Conservation (phyloP, 2,329 filamentous ascomycete species). For the Colletotrichum ledebouriae region DNA sequence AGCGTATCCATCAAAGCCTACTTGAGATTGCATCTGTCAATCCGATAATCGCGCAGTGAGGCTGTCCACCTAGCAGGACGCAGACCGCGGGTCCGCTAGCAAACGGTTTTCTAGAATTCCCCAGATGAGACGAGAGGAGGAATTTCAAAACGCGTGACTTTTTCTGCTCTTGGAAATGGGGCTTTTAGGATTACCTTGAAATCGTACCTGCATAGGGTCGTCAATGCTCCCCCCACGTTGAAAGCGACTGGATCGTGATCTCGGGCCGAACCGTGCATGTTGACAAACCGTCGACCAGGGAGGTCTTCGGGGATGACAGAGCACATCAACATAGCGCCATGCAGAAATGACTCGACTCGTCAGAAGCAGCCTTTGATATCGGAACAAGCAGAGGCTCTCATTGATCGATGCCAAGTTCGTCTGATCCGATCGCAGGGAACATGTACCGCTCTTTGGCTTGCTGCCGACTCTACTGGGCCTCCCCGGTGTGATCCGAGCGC, state of each 20-base stretch:
- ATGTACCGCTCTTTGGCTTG: constrained; percentile 9
- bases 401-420: constrained; percentile 15
- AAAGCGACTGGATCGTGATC: constrained; percentile 10
- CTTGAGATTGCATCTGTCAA: constrained; percentile 3
- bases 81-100: constrained; percentile 12
- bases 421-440: neutral
- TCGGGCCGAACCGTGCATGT: constrained; percentile 40
- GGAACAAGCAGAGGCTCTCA: neutral
- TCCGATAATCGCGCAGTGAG: constrained; percentile 18
- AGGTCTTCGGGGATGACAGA: constrained; percentile 17
- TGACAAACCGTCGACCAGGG: constrained; percentile 1
- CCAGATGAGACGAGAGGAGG: neutral
- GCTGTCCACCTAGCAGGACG: constrained; percentile 2
- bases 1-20: constrained; percentile 1
- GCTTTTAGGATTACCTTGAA: neutral
- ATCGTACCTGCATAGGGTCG: constrained; percentile 1
- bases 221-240: constrained; percentile 13
- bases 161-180: neutral
- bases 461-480: constrained; percentile 7
- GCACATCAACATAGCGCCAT: neutral
- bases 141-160: constrained; percentile 1
- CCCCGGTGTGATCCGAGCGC: constrained; percentile 3
- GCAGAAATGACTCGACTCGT: constrained; percentile 1
- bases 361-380: neutral
- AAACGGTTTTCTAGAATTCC: constrained; percentile 12